Evolutionary conservation across 495 filamentous ascomycete genomes (phyloP).

Genomic region (Hypoxylon intermedium): DNA sequence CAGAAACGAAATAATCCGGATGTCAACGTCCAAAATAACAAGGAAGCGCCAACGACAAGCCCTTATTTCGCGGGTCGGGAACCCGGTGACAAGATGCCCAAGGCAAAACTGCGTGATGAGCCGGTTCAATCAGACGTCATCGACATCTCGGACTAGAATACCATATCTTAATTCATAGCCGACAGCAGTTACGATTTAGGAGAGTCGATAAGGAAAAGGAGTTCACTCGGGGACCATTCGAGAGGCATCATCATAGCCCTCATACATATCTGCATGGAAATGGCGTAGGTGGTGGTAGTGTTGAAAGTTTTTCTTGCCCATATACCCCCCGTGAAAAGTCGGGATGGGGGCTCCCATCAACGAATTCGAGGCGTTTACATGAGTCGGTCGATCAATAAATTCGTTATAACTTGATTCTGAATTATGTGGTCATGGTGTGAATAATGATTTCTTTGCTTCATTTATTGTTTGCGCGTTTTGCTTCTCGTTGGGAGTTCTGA

Average conservation of each 20-base stretch:
- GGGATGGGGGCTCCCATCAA: conserved; percentile 1
- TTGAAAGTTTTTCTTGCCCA: conserved; percentile 13
- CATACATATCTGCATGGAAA: conserved; percentile 30
- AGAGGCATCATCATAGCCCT: conserved; percentile 6
- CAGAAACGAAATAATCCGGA: neutral
- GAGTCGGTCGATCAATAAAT: conserved; percentile 3
- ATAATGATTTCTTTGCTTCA: too few relatives aligned
- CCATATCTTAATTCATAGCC: neutral
- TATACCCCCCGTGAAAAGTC: conserved; percentile 33
- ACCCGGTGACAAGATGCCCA: conserved; percentile 17
- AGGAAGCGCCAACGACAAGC: conserved; percentile 14
- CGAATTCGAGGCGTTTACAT: conserved; percentile 13
- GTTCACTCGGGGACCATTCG: conserved; percentile 1
- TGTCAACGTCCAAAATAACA: neutral
- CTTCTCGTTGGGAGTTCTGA: too few relatives aligned
- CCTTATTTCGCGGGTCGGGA: conserved; percentile 25
- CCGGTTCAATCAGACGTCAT: conserved; percentile 6
- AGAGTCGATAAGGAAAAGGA: neutral
- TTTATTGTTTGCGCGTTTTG: too few relatives aligned
- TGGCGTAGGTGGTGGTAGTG: conserved; percentile 22
- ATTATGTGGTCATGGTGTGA: too few relatives aligned
- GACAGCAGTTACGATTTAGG: too few relatives aligned
- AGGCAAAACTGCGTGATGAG: conserved; percentile 27
- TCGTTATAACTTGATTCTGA: neutral
- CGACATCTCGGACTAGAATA: conserved; percentile 30